These are phyloP conservation scores for Sporothrix phasma DNA, from an alignment of 2,329 filamentous ascomycete genomes.

Conservation along the genomic window DNA sequence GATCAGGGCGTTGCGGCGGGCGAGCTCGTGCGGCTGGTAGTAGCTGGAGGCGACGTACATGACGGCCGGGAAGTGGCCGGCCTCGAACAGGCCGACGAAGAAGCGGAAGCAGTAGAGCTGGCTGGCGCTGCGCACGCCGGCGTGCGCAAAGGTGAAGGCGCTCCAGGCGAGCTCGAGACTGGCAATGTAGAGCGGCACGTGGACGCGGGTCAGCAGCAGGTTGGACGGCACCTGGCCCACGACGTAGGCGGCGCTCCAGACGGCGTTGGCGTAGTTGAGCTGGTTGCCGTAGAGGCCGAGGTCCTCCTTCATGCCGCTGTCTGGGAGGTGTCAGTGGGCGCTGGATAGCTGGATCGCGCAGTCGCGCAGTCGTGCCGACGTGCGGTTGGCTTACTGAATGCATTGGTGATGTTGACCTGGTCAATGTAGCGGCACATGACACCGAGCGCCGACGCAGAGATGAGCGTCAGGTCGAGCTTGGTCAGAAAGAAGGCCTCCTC, in stretches of 20 bases:
- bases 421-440: slow-evolving; percentile 24
- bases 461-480: slow-evolving; percentile 24
- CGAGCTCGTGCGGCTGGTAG: slow-evolving; percentile 25
- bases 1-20: slow-evolving; percentile 24
- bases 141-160: slow-evolving; percentile 23
- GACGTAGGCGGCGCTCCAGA: slow-evolving; percentile 27
- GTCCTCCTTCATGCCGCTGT: slow-evolving; percentile 26
- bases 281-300: slow-evolving; percentile 25
- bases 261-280: slow-evolving; percentile 34
- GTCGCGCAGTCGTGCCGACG: not conserved
- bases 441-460: slow-evolving; percentile 22
- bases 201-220: slow-evolving; percentile 28
- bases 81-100: slow-evolving; percentile 25
- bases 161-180: slow-evolving; percentile 35
- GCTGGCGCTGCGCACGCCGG: slow-evolving; percentile 20
- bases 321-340: slow-evolving; percentile 12
- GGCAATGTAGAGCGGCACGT: slow-evolving; percentile 33
- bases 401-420: slow-evolving; percentile 25
- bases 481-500: slow-evolving; percentile 23
- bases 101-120: slow-evolving; percentile 24
- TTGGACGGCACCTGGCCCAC: slow-evolving; percentile 35
- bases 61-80: slow-evolving; percentile 24
- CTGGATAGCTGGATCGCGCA: too few species aligned
- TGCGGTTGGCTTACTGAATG: slow-evolving; percentile 19
- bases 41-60: slow-evolving; percentile 26